These are phyloP conservation scores for Kodamaea laetipori DNA, from an alignment of 805 yeast species.

Conservation along the genomic window DNA sequence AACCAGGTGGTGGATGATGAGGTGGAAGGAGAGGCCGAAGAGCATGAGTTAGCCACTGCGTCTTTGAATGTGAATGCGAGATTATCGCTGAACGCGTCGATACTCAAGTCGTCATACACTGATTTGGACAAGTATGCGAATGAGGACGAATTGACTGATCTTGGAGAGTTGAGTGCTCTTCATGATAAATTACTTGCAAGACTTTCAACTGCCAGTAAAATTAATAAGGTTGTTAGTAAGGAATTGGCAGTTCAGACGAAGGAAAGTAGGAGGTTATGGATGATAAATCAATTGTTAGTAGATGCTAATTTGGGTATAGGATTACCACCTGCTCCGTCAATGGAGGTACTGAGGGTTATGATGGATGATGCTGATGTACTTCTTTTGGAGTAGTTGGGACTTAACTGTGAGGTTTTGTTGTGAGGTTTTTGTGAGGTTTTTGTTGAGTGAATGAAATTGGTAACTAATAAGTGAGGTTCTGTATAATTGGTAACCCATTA, in stretches of 20 bases:
- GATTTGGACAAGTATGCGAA: constrained; percentile 11
- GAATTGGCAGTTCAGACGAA: constrained; percentile 28
- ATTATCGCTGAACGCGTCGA: constrained; percentile 5
- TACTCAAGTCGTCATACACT: constrained; percentile 4
- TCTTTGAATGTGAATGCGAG: constrained; percentile 7
- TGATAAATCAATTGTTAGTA: constrained; percentile 43
- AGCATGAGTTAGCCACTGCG: constrained; percentile 6
- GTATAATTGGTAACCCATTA: too few relatives aligned
- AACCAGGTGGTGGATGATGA: constrained; percentile 14
- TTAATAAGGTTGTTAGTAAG: constrained; percentile 37
- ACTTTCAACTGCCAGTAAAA: constrained; percentile 39
- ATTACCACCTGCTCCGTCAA: constrained; percentile 26
- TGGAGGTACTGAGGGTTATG: constrained; percentile 17
- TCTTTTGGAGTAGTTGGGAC: constrained; percentile 7
- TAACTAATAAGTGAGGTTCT: too few relatives aligned
- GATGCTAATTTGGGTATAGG: constrained; percentile 45
- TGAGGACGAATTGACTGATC: constrained; percentile 12
- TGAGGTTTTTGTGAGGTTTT: too few relatives aligned
- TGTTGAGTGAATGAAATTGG: too few relatives aligned
- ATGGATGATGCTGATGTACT: constrained; percentile 21
- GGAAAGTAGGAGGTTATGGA: constrained; percentile 42
- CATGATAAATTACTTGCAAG: constrained; percentile 33
- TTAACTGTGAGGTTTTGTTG: too few relatives aligned
- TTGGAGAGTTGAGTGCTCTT: constrained; percentile 22
- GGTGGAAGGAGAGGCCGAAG: constrained; percentile 13